Base-by-base conservation (phyloP, 108 stramenopile species). In the Pseudonitzschia multiseries region DNA sequence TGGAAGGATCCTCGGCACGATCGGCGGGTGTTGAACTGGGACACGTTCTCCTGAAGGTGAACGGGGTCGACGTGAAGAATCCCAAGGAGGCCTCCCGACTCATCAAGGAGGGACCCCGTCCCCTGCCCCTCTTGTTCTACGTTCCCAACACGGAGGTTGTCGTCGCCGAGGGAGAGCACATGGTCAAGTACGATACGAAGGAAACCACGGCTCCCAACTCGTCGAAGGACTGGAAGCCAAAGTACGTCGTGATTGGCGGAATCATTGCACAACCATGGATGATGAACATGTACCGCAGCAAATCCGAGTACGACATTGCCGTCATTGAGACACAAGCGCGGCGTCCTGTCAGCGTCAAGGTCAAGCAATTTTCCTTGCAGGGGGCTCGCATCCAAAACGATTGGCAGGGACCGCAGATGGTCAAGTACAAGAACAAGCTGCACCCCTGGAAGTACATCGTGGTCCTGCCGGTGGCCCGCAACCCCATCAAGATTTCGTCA, bases 211-310 rank as follows among this genome's bases (percentile, higher is more conserved):
- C 94, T 1, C 94, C 94, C 17, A 92, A 90, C 79, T 82, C 79
- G 68, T 89, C 90, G 52, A 92, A 91, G 82, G 92, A 93, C 71
- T 95, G 91, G 90, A 95, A 95, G 65, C 94, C 94, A 29, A 95
- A 95, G 77, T 95, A 95, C 75, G 82, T 88, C 26, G 94, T 95
- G 28, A 86, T 95, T 83, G 94, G 94, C 65, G 94, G 94, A 42
- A 95, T 95, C 60, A 95, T 95, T 80, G 94, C 94, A 31, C 94
- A 92, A 76, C 92, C 92, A 31, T 91, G 91, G 91, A 95, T 95
- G 90, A 92, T 95, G 77, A 95, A 93, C 73, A 95, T 95, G 94
- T 95, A 95, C 77, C 86, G 94, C 68, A 89, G 87, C 69, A 95
- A 95, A 87, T 90, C 90, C 32, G 94, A 95, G 79, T 92, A 92